Percentiles rank a stretch among this genome's conserved stretches.
Evolutionary conservation across 176 grass and related monocot species (phyloP).

Genomic region (Ananas comosus): DNA sequence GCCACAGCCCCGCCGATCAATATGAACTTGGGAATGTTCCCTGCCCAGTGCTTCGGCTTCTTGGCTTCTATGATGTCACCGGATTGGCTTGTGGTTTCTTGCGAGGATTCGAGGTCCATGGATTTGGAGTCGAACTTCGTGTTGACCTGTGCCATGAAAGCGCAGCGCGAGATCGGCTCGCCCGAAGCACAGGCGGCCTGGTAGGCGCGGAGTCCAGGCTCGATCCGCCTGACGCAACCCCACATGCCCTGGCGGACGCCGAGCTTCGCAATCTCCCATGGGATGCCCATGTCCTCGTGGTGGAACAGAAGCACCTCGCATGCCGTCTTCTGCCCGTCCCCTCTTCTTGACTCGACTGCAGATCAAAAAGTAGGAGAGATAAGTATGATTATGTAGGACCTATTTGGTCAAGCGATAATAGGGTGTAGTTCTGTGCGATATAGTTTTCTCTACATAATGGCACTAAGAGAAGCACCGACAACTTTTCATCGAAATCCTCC

Average conservation of each 20-base stretch:
- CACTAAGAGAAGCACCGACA: neutral
- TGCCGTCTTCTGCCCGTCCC: constrained; percentile 62
- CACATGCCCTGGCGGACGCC: constrained; percentile 90
- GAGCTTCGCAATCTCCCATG: constrained; percentile 68
- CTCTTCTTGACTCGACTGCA: constrained; percentile 72
- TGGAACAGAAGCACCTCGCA: constrained; percentile 95
- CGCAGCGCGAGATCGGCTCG: constrained; percentile 44
- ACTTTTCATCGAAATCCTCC: neutral
- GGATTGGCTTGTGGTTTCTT: constrained; percentile 20
- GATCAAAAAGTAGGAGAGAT: constrained; percentile 1
- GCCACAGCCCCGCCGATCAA: constrained; percentile 60
- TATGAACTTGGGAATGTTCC: constrained; percentile 53
- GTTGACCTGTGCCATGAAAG: constrained; percentile 47
- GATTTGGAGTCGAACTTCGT: constrained; percentile 51
- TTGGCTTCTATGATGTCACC: constrained; percentile 28
- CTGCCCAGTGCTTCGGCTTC: constrained; percentile 56
- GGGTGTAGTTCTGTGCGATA: no score
- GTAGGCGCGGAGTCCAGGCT: constrained; percentile 79
- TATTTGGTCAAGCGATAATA: no score
- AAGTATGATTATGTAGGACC: no score
- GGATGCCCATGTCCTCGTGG: constrained; percentile 94
- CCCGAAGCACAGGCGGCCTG: constrained; percentile 30
- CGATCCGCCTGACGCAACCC: constrained; percentile 69
- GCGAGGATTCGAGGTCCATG: constrained; percentile 18
- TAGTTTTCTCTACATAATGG: no score